phyloP scores from a whole-genome alignment of 345 rosid species.

The Limnanthes douglasii region DNA sequence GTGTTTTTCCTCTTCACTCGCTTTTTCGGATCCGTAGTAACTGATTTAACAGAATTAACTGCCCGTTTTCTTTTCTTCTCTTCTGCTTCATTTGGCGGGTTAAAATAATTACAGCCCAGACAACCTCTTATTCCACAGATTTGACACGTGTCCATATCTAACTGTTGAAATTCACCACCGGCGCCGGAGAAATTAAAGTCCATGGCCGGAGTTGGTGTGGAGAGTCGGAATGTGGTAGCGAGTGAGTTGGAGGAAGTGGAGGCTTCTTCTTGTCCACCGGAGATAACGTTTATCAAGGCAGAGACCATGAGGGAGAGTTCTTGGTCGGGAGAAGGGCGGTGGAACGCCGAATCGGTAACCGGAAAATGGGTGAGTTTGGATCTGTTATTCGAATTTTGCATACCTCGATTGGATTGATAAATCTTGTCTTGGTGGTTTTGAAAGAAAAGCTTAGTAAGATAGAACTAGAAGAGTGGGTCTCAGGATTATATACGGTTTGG shows the following conservation, averaged over 20 bases:
- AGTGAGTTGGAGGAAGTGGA: too few relatives aligned
- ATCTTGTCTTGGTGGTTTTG: too few relatives aligned
- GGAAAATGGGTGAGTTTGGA: constrained; percentile 1
- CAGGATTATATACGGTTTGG: too few relatives aligned
- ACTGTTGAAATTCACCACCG: not conserved
- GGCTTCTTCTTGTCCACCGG: too few relatives aligned
- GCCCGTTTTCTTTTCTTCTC: not conserved
- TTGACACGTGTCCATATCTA: constrained; percentile 28
- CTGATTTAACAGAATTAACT: not conserved
- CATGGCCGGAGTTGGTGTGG: not conserved
- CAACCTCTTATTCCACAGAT: constrained; percentile 41
- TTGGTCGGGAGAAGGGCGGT: constrained; percentile 22
- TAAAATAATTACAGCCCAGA: constrained; percentile 43
- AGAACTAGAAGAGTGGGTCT: too few relatives aligned
- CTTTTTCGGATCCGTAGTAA: too few relatives aligned
- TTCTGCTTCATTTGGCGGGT: constrained; percentile 21
- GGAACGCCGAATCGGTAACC: not conserved
- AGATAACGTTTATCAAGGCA: constrained; percentile 6
- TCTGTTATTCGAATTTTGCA: constrained; percentile 15
- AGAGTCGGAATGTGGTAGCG: not conserved
- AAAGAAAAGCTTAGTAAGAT: too few relatives aligned
- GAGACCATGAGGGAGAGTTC: constrained; percentile 43
- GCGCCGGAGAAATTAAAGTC: too few relatives aligned
- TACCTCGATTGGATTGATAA: not conserved
- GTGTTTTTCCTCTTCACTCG: constrained; percentile 1